phyloP scores from a whole-genome alignment of 129 eudicot genomes.

The Centella asiatica region DNA sequence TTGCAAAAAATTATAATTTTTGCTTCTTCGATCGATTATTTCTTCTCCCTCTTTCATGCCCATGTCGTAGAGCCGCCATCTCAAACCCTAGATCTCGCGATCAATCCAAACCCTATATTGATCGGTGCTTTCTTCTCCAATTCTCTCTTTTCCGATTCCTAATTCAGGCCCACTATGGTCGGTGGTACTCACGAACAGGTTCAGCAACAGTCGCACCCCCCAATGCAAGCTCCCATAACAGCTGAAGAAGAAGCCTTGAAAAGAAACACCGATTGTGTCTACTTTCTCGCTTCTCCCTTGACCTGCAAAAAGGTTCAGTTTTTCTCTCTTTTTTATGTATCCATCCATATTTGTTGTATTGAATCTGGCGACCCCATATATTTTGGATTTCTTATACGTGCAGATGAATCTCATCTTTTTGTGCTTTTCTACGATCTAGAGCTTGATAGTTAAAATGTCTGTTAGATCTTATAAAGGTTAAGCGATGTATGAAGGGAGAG shows the following conservation, averaged over 20 bases:
- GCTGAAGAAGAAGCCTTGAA: constrained; percentile 67
- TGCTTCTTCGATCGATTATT: too few relatives aligned
- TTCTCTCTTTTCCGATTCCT: not conserved
- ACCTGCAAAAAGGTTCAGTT: constrained; percentile 79
- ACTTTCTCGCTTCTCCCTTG: constrained; percentile 89
- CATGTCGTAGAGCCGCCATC: too few relatives aligned
- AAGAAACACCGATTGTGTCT: constrained; percentile 83
- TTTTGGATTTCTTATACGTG: constrained; percentile 12
- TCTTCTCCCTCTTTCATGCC: too few relatives aligned
- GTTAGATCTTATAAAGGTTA: too few relatives aligned
- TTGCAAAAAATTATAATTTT: too few relatives aligned
- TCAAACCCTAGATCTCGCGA: too few relatives aligned
- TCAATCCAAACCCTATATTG: too few relatives aligned
- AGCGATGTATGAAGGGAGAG: too few relatives aligned
- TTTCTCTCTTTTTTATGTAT: not conserved
- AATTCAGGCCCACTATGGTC: constrained; percentile 32
- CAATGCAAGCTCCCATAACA: constrained; percentile 11
- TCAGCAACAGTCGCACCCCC: constrained; percentile 20
- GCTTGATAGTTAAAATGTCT: too few relatives aligned
- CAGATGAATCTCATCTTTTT: constrained; percentile 1
- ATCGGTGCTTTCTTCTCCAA: too few relatives aligned
- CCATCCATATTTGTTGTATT: not conserved
- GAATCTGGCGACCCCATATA: not conserved
- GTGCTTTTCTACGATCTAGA: not conserved
- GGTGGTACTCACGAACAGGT: constrained; percentile 25